Base-by-base conservation (phyloP, 345 rosid species). In the Salix exigua region DNA sequence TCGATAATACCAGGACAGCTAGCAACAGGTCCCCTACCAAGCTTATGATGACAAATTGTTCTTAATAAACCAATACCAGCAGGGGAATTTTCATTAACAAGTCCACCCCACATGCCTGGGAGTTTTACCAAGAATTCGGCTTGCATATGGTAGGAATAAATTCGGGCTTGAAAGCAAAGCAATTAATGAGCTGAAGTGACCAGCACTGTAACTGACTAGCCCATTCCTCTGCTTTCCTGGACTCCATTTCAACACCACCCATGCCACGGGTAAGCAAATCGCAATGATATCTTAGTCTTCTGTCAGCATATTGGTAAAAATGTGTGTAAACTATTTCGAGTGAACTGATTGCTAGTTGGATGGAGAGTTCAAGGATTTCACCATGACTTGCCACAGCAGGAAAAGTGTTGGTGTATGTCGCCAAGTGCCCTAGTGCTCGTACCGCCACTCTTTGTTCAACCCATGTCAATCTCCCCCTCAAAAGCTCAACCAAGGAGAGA, bases 51-150 rank as follows among this genome's bases (percentile, higher is more conserved):
- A 85, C 99, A 96, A 63, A 96, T 90, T 40, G 99, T 96, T 82
- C 98, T 89, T 58, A 96, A 82, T 65, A 96, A 80, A 82, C 98
- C 99, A 73, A 96, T 96, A 75, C 99, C 99, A 79, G 98, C 99
- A 0, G 99, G 99, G 0, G 99, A 96, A 76, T 96, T 96, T 83
- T 96, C 99, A 74, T 94, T 96, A 21, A 94, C 98, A 66, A 96
- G 97, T 69, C 98, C 99, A n/a, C 98, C 99, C 98, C 99, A 96
- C 98, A 96, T 92, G 75, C 93, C 97, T 0, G 99, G 97, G 71
- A 96, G 85, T 80, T 89, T 96, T 37, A 84, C 87, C n/a, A 96
- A 81, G 84, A 96, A 96, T 82, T 96, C 21, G 95, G 90, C 77
- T 89, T 96, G 84, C 98, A 92, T 68, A 96, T 82, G 63, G 90